phyloP scores from a whole-genome alignment of 805 yeast species.

The Citeromyces matritensis region DNA sequence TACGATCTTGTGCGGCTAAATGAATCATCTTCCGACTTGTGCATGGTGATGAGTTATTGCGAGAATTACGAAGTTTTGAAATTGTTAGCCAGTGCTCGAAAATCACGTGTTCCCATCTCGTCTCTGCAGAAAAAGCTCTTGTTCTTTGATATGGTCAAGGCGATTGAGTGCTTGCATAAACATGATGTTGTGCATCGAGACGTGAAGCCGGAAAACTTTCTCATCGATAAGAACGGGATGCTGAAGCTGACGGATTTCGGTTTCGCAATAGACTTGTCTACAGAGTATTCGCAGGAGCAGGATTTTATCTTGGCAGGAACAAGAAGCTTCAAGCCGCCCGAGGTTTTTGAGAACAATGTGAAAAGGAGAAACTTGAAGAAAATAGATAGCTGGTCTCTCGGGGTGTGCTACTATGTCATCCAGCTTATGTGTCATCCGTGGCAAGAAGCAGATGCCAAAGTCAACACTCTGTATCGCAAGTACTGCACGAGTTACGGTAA shows the following conservation, averaged over 20 bases:
- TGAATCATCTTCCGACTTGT: conserved; percentile 7
- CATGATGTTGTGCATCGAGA: conserved; percentile 31
- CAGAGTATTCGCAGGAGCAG: conserved; percentile 5
- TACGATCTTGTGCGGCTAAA: too few species aligned
- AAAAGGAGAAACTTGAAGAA: conserved; percentile 11
- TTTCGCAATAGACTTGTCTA: conserved; percentile 22
- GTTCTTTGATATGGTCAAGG: conserved; percentile 36
- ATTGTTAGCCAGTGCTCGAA: conserved; percentile 22
- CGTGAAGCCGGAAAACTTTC: conserved; percentile 37
- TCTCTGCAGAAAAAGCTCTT: conserved; percentile 24
- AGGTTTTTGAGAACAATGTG: conserved; percentile 16
- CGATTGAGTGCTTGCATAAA: conserved; percentile 26
- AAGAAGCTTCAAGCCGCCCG: conserved; percentile 39
- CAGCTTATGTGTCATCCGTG: conserved; percentile 30
- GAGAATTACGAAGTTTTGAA: conserved; percentile 31
- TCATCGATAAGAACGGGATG: conserved; percentile 27
- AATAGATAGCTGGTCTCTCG: conserved; percentile 37
- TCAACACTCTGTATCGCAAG: too few species aligned
- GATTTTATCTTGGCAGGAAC: conserved; percentile 27
- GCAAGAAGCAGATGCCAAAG: conserved; percentile 16
- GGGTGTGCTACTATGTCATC: conserved; percentile 30
- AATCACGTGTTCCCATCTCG: conserved; percentile 14
- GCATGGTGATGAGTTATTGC: conserved; percentile 25
- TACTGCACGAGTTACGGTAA: too few species aligned
- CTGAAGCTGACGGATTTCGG: conserved; percentile 37